phyloP scores from a whole-genome alignment of 2,329 filamentous ascomycete species.

The Ophiostoma tasmaniense region DNA sequence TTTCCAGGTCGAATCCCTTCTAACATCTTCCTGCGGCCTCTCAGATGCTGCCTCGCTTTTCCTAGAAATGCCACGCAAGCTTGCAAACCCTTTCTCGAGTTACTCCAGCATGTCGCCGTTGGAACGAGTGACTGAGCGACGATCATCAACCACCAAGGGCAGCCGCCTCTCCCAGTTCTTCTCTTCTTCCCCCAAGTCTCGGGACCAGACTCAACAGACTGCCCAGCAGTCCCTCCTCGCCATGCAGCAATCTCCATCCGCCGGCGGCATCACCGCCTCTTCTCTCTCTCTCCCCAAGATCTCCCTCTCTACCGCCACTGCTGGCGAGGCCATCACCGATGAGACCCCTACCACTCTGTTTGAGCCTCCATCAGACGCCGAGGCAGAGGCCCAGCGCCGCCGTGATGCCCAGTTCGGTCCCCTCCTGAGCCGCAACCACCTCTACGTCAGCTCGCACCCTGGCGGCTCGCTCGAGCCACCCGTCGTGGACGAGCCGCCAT shows the following conservation, averaged over 20 bases:
- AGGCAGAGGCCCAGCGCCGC: slow-evolving; percentile 65
- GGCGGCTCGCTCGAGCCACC: slow-evolving; percentile 73
- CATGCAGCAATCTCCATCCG: slow-evolving; percentile 46
- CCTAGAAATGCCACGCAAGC: slow-evolving; percentile 48
- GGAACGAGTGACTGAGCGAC: slow-evolving; percentile 47
- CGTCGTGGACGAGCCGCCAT: slow-evolving; percentile 89
- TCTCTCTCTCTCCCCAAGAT: slow-evolving; percentile 80
- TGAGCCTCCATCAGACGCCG: slow-evolving; percentile 76
- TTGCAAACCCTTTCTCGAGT: slow-evolving; percentile 48
- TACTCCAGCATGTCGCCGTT: slow-evolving; percentile 39
- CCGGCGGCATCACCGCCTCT: slow-evolving; percentile 54
- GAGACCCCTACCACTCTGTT: slow-evolving; percentile 69
- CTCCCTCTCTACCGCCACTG: slow-evolving; percentile 77
- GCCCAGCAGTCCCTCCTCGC: slow-evolving; percentile 60
- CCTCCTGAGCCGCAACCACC: slow-evolving; percentile 67
- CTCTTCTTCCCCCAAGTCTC: slow-evolving; percentile 71
- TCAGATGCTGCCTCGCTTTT: slow-evolving; percentile 22
- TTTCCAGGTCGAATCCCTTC: not conserved
- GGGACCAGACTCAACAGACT: slow-evolving; percentile 46
- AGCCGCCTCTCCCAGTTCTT: slow-evolving; percentile 78
- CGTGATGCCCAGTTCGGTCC: slow-evolving; percentile 89
- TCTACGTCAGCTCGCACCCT: slow-evolving; percentile 81
- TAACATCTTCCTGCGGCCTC: slow-evolving; percentile 5
- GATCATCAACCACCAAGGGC: slow-evolving; percentile 53
- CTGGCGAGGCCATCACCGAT: slow-evolving; percentile 64